Base-by-base conservation (phyloP, 805 yeast species). In the Starmerella scarabaei region DNA sequence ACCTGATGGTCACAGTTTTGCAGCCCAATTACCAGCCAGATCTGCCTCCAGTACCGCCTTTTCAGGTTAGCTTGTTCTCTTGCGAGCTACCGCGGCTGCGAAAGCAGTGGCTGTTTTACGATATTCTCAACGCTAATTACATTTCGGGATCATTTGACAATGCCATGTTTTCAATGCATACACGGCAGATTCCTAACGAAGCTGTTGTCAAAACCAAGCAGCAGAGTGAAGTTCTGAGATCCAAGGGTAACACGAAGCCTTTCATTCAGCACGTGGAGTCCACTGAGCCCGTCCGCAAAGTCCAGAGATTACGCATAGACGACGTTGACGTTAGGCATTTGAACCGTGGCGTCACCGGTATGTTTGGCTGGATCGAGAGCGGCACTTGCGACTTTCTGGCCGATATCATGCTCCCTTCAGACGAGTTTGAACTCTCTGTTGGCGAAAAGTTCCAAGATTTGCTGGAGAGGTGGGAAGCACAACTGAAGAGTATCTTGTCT, bases 311-410 rank as follows among this genome's bases (percentile, higher is more conserved):
- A 45, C 64, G 97, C 36, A 78, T 86, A 28, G 97, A 91, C 56
- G 76, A 84, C 21, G 70, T 91, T 40, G 77, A 75, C 54, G 71
- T 91, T 29, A 94, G 88, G 50, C 97, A 91, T 60, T 62, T 91
- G 42, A 91, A 91, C 55, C 73, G 82, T 1, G 97, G 96, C 0
- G 70, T 82, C 42, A 51, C 52, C 5, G 98, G 99, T 0, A 94
- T 97, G 11, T 84, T 91, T 60, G 96, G 97, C 5, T 91, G 99
- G 99, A 88, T 91, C 41, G 75, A 83, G 5, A 70, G 73, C 45
- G 98, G 99, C 12, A 75, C 75, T 37, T 97, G 88, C 18, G 96
- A 91, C 59, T 78, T 91, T 77, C 64, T 83, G 47, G 96, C 95
- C 6, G 96, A 91, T 55, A 74, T 88, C 15, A 73, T 77, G 69